A percentile compares a stretch with the other conserved stretches of the same genome.
Evolutionary conservation across 768 basidiomycete species (phyloP).

Genomic region (Leccinum barrowsii): DNA sequence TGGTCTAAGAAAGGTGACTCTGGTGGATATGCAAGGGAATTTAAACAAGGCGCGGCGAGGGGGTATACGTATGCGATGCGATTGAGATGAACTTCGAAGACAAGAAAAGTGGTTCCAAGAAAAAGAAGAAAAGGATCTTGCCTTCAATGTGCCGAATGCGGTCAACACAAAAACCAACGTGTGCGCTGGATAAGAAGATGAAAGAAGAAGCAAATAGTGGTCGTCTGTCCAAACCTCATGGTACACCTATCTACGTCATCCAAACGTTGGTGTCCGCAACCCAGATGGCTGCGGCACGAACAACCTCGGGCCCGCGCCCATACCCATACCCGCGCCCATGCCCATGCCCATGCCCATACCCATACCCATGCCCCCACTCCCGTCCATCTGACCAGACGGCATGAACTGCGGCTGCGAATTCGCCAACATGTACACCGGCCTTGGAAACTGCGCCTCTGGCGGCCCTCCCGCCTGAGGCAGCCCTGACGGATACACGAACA

Average conservation of each 20-base stretch:
- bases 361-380: background rate
- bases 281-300: constrained; percentile 28
- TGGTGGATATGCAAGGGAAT: background rate
- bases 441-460: constrained; percentile 18
- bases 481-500: constrained; percentile 30
- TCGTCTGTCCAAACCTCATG: background rate
- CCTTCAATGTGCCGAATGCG: too few relatives aligned
- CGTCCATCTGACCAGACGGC: constrained; percentile 15
- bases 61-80: constrained; percentile 3
- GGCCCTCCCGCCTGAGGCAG: constrained; percentile 30
- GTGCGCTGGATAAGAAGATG: background rate
- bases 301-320: constrained; percentile 12
- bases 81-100: background rate
- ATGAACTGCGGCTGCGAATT: constrained; percentile 25
- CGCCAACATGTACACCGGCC: constrained; percentile 30
- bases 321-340: background rate
- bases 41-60: background rate
- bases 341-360: background rate
- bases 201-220: background rate
- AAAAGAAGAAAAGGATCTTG: background rate
- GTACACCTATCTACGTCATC: constrained; percentile 6
- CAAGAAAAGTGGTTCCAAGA: background rate
- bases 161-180: background rate
- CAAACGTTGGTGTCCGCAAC: constrained; percentile 25
- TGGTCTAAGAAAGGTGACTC: background rate